Evolutionary conservation across 225 moss, liverwort and hornwort genomes (phyloP).

Genomic region (Bryoerythrophyllum caledonicum): DNA sequence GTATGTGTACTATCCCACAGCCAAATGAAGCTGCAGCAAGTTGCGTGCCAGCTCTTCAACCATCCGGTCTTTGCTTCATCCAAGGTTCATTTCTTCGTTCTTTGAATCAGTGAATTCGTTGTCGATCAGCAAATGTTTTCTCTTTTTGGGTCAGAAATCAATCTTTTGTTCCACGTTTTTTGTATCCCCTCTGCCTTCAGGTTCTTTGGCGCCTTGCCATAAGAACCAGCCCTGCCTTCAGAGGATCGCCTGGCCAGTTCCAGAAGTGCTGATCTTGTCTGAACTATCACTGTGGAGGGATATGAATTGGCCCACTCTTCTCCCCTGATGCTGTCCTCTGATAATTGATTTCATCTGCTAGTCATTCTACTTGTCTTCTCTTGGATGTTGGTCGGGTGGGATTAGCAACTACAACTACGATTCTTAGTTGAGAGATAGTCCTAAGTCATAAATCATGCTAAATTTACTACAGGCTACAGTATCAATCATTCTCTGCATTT

Average conservation of each 20-base stretch:
- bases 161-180: background rate
- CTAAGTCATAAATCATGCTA: background rate
- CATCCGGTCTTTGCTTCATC: background rate
- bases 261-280: too few species aligned
- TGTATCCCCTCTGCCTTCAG: background rate
- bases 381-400: too few species aligned
- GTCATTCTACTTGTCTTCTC: too few species aligned
- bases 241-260: too few species aligned
- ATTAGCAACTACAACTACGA: too few species aligned
- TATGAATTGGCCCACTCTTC: too few species aligned
- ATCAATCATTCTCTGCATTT: background rate
- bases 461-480: too few species aligned
- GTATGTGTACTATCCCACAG: constrained; percentile 13
- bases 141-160: background rate
- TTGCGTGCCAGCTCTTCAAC: constrained; percentile 13
- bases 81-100: constrained; percentile 3
- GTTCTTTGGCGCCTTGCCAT: background rate
- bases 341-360: too few species aligned
- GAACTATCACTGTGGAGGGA: too few species aligned
- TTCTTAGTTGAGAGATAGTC: too few species aligned
- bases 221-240: too few species aligned
- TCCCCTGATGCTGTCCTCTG: too few species aligned
- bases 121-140: background rate
- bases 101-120: background rate
- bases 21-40: constrained; percentile 17